Evolutionary conservation across 345 rosid species (phyloP), one percentile per base, ranked within the genome.

Genomic region (Sisymbrium irio): DNA sequence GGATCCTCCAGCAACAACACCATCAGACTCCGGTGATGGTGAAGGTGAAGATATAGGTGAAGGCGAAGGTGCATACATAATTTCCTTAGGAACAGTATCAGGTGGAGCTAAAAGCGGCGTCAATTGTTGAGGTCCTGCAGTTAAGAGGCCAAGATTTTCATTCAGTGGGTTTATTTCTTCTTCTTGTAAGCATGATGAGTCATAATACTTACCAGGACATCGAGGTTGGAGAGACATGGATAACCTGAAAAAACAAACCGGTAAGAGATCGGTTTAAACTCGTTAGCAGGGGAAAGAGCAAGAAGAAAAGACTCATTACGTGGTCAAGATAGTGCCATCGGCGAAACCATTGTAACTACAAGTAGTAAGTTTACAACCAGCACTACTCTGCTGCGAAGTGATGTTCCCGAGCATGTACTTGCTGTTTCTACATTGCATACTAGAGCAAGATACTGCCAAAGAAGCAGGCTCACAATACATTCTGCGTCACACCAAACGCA

Each of bases 391-490:
- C 73, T 88, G 85, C 67, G 66, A 30, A 0, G 96, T 85, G 27
- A 80, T 79, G 66, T 94, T 94, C 57, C 98, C 98, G 0, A 94
- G 81, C 93, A 91, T 91, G 62, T 85, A 90, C 51, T 85, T 91
- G 75, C 97, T 91, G 54, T 87, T 86, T 66, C 75, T 84, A 74
- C 98, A 94, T 65, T 88, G 90, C 97, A 94, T 86, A 81, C 96
- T 94, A 7, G 98, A 94, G 77, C 98, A 94, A 68, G 98, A 94
- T 78, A 88, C 98, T 4, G 87, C 87, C 75, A 94, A 62, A 25
- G 96, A 83, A 70, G 97, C 89, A 7, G 98, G 96, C 86, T 76
- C 86, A 81, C 98, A 94, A 82, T 91, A 89, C 86, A 94, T 78
- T 69, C 98, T 91, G 83, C 53, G 46, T 59, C 56, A 72, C 39